A percentile compares a stretch with the other conserved stretches of the same genome.
These are phyloP conservation scores for Metschnikowia koreensis DNA, from an alignment of 805 yeast genomes.

Conservation along the genomic window DNA sequence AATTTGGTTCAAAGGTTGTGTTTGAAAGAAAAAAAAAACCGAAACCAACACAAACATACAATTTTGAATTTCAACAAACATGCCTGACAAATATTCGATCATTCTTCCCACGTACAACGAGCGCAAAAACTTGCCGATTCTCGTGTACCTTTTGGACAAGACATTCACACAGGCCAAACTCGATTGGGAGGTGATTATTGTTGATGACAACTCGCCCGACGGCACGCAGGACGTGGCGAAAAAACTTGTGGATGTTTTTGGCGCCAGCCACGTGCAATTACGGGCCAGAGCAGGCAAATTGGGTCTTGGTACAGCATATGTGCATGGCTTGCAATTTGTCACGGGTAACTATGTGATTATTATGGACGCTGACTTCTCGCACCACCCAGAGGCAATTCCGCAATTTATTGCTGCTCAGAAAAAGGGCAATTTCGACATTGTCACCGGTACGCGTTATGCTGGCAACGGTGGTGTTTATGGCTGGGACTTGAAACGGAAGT, in stretches of 20 bases:
- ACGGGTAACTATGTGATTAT: constrained; percentile 74
- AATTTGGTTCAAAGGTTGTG: too few species aligned
- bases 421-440: constrained; percentile 49
- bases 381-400: constrained; percentile 79
- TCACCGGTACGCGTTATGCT: constrained; percentile 65
- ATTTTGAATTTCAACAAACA: constrained; percentile 1
- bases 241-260: constrained; percentile 55
- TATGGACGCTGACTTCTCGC: constrained; percentile 85
- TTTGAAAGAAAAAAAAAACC: not conserved
- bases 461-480: constrained; percentile 84
- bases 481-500: constrained; percentile 78
- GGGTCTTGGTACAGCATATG: constrained; percentile 79
- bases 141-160: constrained; percentile 65
- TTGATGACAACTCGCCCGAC: constrained; percentile 78
- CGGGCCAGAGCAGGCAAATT: constrained; percentile 74
- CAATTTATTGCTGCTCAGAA: constrained; percentile 66
- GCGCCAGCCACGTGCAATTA: constrained; percentile 57
- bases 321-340: constrained; percentile 69
- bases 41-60: not conserved
- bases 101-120: constrained; percentile 80
- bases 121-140: constrained; percentile 60
- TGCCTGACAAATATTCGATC: constrained; percentile 60
- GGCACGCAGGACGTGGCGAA: constrained; percentile 76
- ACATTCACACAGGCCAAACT: constrained; percentile 57
- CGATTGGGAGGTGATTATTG: constrained; percentile 75